Conservation (phyloP, 306 rosid genomes). For the Abrus pulchellus region DNA sequence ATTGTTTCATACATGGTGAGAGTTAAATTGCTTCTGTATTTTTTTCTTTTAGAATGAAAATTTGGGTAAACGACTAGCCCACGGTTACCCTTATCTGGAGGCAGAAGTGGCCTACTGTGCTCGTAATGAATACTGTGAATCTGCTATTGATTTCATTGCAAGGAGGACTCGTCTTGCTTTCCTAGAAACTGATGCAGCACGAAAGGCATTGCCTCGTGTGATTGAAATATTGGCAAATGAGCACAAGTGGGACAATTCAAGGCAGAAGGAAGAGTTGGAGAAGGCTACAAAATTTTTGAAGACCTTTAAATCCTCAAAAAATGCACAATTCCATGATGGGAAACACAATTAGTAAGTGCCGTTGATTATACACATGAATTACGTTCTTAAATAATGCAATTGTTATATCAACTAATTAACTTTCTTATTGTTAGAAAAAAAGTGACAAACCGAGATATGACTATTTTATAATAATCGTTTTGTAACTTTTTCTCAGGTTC, state of each 20-base stretch:
- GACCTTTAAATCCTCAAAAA: constrained; percentile 89
- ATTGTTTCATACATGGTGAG: constrained; percentile 1
- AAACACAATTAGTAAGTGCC: constrained; percentile 70
- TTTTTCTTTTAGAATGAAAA: constrained; percentile 68
- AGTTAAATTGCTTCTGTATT: constrained; percentile 17
- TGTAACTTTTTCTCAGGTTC: constrained; percentile 44
- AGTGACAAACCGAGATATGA: not conserved
- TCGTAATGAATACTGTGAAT: constrained; percentile 93
- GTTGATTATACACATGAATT: not conserved
- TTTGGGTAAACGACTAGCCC: constrained; percentile 96
- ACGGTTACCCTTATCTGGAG: constrained; percentile 93
- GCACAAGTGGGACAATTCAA: constrained; percentile 86
- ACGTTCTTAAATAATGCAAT: not conserved
- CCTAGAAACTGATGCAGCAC: constrained; percentile 96
- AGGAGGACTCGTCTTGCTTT: constrained; percentile 96
- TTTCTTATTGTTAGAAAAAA: not conserved
- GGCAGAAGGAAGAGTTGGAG: constrained; percentile 77
- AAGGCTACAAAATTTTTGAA: constrained; percentile 72
- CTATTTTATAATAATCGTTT: not conserved
- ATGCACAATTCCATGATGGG: constrained; percentile 93
- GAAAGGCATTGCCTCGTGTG: constrained; percentile 84
- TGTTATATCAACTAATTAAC: not conserved
- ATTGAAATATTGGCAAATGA: constrained; percentile 84
- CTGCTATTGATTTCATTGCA: constrained; percentile 95
- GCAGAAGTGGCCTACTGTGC: constrained; percentile 99